Evolutionary conservation across 228 moss, liverwort and hornwort species (phyloP).

Genomic region (Sphagnum fallax): DNA sequence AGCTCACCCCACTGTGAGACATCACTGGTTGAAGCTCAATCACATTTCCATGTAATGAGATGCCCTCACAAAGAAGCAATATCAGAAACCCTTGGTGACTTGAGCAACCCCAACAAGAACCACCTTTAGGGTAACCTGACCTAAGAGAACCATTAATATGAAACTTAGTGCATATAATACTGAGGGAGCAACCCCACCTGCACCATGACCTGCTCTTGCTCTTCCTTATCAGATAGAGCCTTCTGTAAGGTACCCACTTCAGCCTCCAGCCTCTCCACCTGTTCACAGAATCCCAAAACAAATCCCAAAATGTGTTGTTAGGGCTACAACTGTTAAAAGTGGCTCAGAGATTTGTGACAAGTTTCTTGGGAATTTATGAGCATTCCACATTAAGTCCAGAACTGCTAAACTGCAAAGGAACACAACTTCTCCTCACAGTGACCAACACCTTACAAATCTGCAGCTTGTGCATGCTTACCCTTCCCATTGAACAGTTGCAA

Average conservation of each 20-base stretch:
- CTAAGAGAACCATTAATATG: neutral
- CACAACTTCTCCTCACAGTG: too few relatives aligned
- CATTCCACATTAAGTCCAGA: too few relatives aligned
- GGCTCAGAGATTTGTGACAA: too few relatives aligned
- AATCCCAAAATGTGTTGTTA: too few relatives aligned
- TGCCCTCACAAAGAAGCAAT: neutral
- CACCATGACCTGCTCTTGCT: slow-evolving; percentile 70
- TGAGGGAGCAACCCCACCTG: slow-evolving; percentile 25
- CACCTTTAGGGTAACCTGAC: neutral
- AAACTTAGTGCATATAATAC: neutral
- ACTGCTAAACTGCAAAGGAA: too few relatives aligned
- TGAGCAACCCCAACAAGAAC: neutral
- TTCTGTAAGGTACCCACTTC: slow-evolving; percentile 49
- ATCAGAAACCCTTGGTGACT: neutral
- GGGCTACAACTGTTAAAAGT: too few relatives aligned
- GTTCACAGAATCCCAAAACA: neutral
- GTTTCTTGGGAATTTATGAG: too few relatives aligned
- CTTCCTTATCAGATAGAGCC: slow-evolving; percentile 57
- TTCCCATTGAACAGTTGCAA: too few relatives aligned
- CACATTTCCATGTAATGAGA: neutral
- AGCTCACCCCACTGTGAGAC: neutral
- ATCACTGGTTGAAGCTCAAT: neutral
- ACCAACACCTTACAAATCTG: too few relatives aligned
- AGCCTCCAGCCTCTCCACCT: slow-evolving; percentile 59
- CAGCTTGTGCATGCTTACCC: too few relatives aligned